phyloP scores from a whole-genome alignment of 192 early-diverging fungal species.

The Backusella tarrabulga region DNA sequence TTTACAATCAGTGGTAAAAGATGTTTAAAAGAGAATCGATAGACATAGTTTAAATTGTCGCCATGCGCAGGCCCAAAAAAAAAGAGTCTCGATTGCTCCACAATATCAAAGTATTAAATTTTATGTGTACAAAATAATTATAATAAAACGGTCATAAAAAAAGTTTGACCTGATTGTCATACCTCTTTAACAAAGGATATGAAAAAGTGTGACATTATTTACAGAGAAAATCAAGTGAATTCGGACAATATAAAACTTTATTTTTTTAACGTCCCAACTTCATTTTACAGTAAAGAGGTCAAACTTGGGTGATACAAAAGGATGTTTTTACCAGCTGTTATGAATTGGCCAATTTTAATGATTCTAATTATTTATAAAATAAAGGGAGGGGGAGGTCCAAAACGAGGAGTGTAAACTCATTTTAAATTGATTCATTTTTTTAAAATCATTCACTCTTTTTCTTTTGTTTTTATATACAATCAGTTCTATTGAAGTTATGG shows the following conservation, averaged over 20 bases:
- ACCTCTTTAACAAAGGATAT: background rate
- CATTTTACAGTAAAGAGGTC: background rate
- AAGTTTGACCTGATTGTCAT: background rate
- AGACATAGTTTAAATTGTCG: background rate
- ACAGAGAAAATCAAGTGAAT: background rate
- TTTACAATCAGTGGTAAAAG: background rate
- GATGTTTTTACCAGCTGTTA: background rate
- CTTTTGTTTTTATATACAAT: background rate
- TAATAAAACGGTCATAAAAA: background rate
- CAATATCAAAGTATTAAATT: background rate
- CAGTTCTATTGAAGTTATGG: background rate
- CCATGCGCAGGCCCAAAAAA: background rate
- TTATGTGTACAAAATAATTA: background rate
- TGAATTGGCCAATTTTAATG: background rate
- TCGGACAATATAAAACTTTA: background rate
- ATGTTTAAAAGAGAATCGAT: background rate
- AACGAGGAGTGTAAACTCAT: background rate
- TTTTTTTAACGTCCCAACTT: background rate
- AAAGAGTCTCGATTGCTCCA: background rate
- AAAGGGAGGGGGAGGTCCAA: background rate
- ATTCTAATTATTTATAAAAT: background rate
- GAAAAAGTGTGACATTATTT: background rate
- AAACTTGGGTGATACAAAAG: background rate
- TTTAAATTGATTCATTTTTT: background rate
- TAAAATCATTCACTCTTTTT: background rate